phyloP scores from a whole-genome alignment of 805 yeast species.

The Schwanniomyces polymorphus region DNA sequence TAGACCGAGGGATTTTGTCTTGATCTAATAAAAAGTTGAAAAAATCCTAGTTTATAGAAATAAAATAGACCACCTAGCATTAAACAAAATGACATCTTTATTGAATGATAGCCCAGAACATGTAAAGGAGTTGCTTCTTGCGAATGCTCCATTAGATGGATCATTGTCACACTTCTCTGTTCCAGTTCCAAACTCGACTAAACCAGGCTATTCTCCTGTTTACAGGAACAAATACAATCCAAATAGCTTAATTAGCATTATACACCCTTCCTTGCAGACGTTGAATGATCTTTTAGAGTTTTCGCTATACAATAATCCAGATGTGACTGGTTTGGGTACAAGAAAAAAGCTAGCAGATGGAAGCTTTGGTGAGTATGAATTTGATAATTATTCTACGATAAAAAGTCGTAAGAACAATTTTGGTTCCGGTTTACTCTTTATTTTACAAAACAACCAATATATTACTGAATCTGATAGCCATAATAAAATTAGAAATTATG shows the following conservation, averaged over 20 bases:
- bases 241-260: conserved; percentile 25
- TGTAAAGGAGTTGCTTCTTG: conserved; percentile 9
- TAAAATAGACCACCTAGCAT: neutral
- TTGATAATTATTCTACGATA: conserved; percentile 23
- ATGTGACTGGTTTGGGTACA: conserved; percentile 47
- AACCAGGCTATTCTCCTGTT: conserved; percentile 50
- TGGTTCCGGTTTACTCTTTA: conserved; percentile 38
- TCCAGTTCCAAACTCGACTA: conserved; percentile 37
- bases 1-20: neutral
- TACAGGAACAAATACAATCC: conserved; percentile 42
- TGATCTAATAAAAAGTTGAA: neutral
- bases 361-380: conserved; percentile 29
- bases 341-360: conserved; percentile 30
- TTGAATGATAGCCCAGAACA: conserved; percentile 13
- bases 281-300: conserved; percentile 45
- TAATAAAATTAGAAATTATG: conserved; percentile 19
- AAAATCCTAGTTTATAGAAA: neutral
- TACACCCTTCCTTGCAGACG: conserved; percentile 48
- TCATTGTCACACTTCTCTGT: conserved; percentile 7
- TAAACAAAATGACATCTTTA: conserved; percentile 9
- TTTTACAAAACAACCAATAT: conserved; percentile 32
- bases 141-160: conserved; percentile 11
- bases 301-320: conserved; percentile 34
- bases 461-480: conserved; percentile 23
- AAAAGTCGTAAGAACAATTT: conserved; percentile 25